Percentiles rank a stretch among this genome's conserved stretches.
Conservation (phyloP, 2,329 filamentous ascomycete species). For the Apiospora kogelbergensis region DNA sequence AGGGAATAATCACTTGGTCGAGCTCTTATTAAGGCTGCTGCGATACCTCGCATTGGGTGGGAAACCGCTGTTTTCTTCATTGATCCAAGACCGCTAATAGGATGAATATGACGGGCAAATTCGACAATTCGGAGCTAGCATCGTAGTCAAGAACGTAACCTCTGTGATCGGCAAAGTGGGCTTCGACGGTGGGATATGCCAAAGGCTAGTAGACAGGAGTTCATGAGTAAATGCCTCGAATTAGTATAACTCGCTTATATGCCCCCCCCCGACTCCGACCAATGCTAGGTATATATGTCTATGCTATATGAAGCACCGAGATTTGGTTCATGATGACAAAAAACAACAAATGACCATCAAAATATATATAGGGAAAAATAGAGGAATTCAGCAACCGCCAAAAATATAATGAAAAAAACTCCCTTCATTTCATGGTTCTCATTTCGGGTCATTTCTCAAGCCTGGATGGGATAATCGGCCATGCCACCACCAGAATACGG, state of each 20-base stretch:
- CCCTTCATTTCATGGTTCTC: constrained; percentile 1
- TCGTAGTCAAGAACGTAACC: not conserved
- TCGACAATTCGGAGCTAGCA: not conserved
- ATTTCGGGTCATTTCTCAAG: constrained; percentile 10
- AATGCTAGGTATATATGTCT: constrained; percentile 13
- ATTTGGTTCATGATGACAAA: constrained; percentile 1
- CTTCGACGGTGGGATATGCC: not conserved
- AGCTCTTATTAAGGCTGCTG: not conserved
- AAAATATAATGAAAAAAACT: constrained; percentile 1
- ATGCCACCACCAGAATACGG: constrained; percentile 21
- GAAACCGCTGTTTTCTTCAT: not conserved
- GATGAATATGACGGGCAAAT: not conserved
- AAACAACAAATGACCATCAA: not conserved
- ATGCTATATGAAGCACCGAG: constrained; percentile 11
- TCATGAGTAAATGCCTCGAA: constrained; percentile 7
- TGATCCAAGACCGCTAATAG: not conserved
- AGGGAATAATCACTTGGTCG: not conserved
- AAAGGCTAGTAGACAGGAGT: not conserved
- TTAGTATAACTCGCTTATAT: constrained; percentile 11
- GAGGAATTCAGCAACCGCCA: not conserved
- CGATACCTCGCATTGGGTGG: not conserved
- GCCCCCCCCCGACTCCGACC: constrained; percentile 10
- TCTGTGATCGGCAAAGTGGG: not conserved
- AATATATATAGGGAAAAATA: not conserved
- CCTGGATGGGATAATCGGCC: constrained; percentile 13